Percentiles rank a stretch among this genome's conserved stretches.
phyloP scores from a whole-genome alignment of 108 stramenopile species.

The Epithemia pelagica region DNA sequence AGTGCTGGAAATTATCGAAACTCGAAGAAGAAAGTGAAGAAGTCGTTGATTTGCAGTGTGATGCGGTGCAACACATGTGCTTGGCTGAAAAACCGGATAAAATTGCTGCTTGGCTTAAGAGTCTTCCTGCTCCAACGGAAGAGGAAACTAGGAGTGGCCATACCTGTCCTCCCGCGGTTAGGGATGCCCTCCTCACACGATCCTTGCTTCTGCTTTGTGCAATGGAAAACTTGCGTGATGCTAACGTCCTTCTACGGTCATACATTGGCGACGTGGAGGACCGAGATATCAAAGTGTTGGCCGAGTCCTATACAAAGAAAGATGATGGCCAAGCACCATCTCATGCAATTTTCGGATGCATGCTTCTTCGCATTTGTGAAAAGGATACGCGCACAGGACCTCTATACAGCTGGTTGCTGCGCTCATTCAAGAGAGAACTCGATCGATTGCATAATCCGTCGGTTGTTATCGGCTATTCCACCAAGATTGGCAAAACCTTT shows the following conservation, averaged over 20 bases:
- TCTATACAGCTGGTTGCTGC: slow-evolving; percentile 70
- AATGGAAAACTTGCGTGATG: slow-evolving; percentile 76
- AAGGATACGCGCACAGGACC: slow-evolving; percentile 79
- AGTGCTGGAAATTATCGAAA: slow-evolving; percentile 53
- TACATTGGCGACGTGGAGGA: slow-evolving; percentile 55
- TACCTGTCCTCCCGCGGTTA: slow-evolving; percentile 61
- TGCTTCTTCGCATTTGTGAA: slow-evolving; percentile 72
- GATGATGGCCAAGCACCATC: slow-evolving; percentile 72
- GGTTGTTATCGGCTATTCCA: slow-evolving; percentile 58
- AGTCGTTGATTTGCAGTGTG: slow-evolving; percentile 44
- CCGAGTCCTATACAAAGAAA: slow-evolving; percentile 67
- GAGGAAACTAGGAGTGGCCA: slow-evolving; percentile 59
- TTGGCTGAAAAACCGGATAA: slow-evolving; percentile 59
- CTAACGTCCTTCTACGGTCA: slow-evolving; percentile 37
- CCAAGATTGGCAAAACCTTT: slow-evolving; percentile 84
- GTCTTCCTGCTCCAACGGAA: slow-evolving; percentile 61
- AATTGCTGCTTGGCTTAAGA: slow-evolving; percentile 56
- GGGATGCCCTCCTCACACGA: slow-evolving; percentile 79
- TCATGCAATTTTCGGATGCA: slow-evolving; percentile 66
- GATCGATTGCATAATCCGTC: slow-evolving; percentile 65
- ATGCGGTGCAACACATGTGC: slow-evolving; percentile 70
- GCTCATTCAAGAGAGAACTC: slow-evolving; percentile 69
- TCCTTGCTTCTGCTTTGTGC: slow-evolving; percentile 58
- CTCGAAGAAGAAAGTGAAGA: slow-evolving; percentile 51
- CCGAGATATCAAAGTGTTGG: slow-evolving; percentile 46